These are phyloP conservation scores for Jaapia argillacea DNA, from an alignment of 768 basidiomycete genomes.

Conservation along the genomic window DNA sequence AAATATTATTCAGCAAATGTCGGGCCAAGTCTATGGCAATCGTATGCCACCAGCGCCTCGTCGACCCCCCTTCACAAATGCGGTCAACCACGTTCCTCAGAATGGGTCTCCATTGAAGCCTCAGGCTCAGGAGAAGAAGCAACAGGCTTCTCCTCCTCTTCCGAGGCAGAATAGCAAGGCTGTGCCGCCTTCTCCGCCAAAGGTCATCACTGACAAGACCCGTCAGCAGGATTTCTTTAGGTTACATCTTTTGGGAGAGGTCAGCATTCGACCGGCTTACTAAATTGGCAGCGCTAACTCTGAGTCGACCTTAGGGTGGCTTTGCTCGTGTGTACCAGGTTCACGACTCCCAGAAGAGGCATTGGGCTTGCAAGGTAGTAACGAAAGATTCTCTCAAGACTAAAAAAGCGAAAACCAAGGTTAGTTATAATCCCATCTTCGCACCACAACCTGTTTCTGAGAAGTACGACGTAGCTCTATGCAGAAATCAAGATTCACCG, in stretches of 20 bases:
- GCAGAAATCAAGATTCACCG: slow-evolving; percentile 98
- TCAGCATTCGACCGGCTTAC: slow-evolving; percentile 21
- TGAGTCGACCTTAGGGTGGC: slow-evolving; percentile 46
- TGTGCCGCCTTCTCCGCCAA: slow-evolving; percentile 72
- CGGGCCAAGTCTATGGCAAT: too few relatives aligned
- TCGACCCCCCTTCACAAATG: slow-evolving; percentile 33
- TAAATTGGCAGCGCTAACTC: background rate
- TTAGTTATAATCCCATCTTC: slow-evolving; percentile 19
- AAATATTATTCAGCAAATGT: too few relatives aligned
- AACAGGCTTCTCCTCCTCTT: slow-evolving; percentile 48
- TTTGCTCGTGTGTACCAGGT: slow-evolving; percentile 97
- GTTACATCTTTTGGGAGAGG: slow-evolving; percentile 86
- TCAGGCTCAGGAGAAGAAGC: slow-evolving; percentile 8
- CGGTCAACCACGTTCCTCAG: slow-evolving; percentile 23
- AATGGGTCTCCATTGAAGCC: slow-evolving; percentile 24
- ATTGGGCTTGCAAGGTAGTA: slow-evolving; percentile 88
- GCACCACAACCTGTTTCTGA: background rate
- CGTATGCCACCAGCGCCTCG: slow-evolving; percentile 15
- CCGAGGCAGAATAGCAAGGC: slow-evolving; percentile 79
- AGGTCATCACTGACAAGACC: slow-evolving; percentile 57
- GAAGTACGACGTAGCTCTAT: slow-evolving; percentile 54
- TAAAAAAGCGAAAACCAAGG: slow-evolving; percentile 97
- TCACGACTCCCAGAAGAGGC: slow-evolving; percentile 52
- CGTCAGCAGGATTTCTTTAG: slow-evolving; percentile 50
- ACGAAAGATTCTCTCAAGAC: slow-evolving; percentile 88